phyloP scores from a whole-genome alignment of 108 stramenopile species.

The Heterococcus sp. region DNA sequence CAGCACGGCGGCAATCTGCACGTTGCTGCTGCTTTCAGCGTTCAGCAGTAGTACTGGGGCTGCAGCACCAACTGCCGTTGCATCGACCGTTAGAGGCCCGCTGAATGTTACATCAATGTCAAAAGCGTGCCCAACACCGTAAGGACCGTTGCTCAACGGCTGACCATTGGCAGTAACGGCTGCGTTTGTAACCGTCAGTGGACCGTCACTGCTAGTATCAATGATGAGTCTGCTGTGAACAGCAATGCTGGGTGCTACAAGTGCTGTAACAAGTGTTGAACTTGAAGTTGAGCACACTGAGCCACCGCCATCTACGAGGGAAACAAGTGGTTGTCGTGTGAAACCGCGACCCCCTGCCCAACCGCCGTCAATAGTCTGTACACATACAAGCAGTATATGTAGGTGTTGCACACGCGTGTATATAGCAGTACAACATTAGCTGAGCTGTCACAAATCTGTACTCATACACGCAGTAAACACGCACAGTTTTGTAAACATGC shows the following conservation, averaged over 20 bases:
- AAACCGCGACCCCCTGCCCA: background rate
- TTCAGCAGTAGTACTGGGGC: background rate
- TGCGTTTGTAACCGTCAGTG: constrained; percentile 13
- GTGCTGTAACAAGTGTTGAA: background rate
- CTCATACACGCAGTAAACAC: too few species aligned
- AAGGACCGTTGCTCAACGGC: background rate
- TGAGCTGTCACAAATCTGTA: too few species aligned
- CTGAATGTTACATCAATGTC: constrained; percentile 13
- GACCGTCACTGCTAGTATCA: constrained; percentile 32
- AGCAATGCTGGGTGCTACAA: constrained; percentile 19
- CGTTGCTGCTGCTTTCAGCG: background rate
- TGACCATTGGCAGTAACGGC: background rate
- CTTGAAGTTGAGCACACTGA: background rate
- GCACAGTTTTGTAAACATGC: too few species aligned
- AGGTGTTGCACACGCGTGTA: too few species aligned
- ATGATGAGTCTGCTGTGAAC: constrained; percentile 13
- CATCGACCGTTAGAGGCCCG: constrained; percentile 11
- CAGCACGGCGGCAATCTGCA: background rate
- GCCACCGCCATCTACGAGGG: constrained; percentile 9
- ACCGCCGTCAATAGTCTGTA: background rate
- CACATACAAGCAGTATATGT: too few species aligned
- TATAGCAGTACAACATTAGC: too few species aligned
- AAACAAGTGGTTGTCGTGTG: background rate
- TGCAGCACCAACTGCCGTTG: background rate
- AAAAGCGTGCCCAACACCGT: constrained; percentile 32